A percentile compares a stretch with the other conserved stretches of the same genome.
Conservation (phyloP, 768 basidiomycete genomes). For the Mycena floridula region DNA sequence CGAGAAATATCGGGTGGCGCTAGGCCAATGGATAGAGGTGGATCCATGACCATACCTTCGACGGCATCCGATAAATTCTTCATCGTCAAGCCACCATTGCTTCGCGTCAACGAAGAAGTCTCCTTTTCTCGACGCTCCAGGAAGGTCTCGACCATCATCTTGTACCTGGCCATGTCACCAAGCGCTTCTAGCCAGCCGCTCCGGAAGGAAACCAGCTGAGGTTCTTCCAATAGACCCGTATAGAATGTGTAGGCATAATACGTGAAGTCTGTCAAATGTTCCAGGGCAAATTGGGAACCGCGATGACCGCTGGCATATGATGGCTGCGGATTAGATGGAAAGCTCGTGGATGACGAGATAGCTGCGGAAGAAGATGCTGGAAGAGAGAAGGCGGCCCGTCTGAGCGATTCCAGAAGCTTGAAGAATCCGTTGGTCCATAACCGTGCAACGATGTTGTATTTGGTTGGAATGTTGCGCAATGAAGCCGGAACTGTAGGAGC, state of each 20-base stretch:
- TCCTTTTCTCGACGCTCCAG: not conserved
- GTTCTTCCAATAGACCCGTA: slow-evolving; percentile 82
- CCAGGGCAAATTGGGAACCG: slow-evolving; percentile 58
- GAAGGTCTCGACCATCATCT: slow-evolving; percentile 63
- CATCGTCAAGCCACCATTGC: not conserved
- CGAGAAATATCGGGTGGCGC: not conserved
- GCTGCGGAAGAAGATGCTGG: slow-evolving; percentile 19
- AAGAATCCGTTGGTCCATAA: slow-evolving; percentile 92
- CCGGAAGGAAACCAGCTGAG: slow-evolving; percentile 60
- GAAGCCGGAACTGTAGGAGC: slow-evolving; percentile 87
- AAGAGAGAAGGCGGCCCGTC: slow-evolving; percentile 66
- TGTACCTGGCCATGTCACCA: slow-evolving; percentile 91
- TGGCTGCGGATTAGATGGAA: not conserved
- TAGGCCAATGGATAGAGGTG: slow-evolving; percentile 49
- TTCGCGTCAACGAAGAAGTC: too few relatives aligned
- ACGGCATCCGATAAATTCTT: slow-evolving; percentile 34
- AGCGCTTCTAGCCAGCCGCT: slow-evolving; percentile 93
- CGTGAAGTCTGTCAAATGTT: slow-evolving; percentile 91
- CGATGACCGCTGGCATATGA: not conserved
- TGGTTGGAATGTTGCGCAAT: slow-evolving; percentile 81
- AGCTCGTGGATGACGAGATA: slow-evolving; percentile 15
- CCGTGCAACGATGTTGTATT: slow-evolving; percentile 93
- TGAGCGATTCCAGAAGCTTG: slow-evolving; percentile 83
- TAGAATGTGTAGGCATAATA: slow-evolving; percentile 96
- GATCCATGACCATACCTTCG: too few relatives aligned